Evolutionary conservation across 2,329 filamentous ascomycete species (phyloP), one percentile per base, ranked within the genome.

Genomic region (Aspergillus niger): DNA sequence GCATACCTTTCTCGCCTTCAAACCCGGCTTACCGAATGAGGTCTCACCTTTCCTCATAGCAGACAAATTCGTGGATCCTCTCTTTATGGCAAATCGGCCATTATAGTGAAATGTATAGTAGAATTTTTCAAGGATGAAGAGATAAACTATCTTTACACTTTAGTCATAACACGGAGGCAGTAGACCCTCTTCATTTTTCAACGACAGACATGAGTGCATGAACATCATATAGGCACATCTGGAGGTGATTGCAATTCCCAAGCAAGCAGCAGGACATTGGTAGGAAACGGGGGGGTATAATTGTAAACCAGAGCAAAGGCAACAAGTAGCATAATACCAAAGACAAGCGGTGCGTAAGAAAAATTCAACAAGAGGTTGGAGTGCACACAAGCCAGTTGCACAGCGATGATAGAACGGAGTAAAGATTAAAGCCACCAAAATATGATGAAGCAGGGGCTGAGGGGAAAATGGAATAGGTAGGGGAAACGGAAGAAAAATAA

Each of bases 221-320:
- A 56, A 60, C 51, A 60, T 51, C 36, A 49, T 59, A 55, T 60
- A 38, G 51, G 48, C 54, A 41, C 53, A 43, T 55, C 49, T 56
- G 43, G n/a, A 10, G 26, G 53, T 52, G 13, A 49, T 56, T 38
- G 47, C 52, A 49, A 24, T 50, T 56, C 47, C 52, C 58, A 50
- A 38, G 56, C 41, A 51, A 22, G 32, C n/a, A 55, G 49, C 24
- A 43, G 26, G 52, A 56, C 22, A 43, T 28, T 41, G 56, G 28
- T 51, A 47, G 53, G n/a, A 48, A 53, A 57, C 26, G 50, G 47
- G 52, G 59, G 59, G 59, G 59, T 61, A 61, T 61, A 61, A 61
- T 58, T 58, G 55, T 36, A 55, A 61, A 58, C n/a, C 55, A 61
- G 41, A 49, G 48, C 47, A 49, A 39, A 39, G 43, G 24, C 38